Conservation (phyloP, 495 filamentous ascomycete genomes). For the Cercophora samala region DNA sequence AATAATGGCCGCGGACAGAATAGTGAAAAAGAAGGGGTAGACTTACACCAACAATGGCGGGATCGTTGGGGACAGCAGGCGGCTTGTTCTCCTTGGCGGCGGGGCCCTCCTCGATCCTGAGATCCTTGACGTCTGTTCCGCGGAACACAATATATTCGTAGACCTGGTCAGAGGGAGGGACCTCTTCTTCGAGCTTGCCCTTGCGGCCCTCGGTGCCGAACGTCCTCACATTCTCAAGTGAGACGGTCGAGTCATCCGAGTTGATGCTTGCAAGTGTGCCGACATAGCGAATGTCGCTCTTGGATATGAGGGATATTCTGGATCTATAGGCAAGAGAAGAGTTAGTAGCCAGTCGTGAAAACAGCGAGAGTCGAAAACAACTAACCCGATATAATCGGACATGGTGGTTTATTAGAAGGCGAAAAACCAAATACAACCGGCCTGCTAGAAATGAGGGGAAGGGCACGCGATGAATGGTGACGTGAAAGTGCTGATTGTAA, state of each 20-base stretch:
- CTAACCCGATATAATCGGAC: slow-evolving; percentile 54
- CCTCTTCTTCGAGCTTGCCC: slow-evolving; percentile 71
- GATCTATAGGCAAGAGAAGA: slow-evolving; percentile 46
- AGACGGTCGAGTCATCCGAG: slow-evolving; percentile 92
- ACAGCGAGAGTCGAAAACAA: slow-evolving; percentile 9
- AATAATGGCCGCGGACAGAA: slow-evolving; percentile 24
- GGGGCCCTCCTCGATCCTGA: slow-evolving; percentile 80
- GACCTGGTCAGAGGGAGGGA: slow-evolving; percentile 73
- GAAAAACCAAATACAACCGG: slow-evolving; percentile 17
- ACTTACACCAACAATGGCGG: slow-evolving; percentile 97
- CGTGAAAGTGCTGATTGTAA: neutral
- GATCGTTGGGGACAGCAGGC: slow-evolving; percentile 85
- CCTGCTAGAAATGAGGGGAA: slow-evolving; percentile 6
- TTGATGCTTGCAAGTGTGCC: slow-evolving; percentile 97
- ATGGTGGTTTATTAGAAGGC: slow-evolving; percentile 25
- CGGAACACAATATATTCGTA: slow-evolving; percentile 99
- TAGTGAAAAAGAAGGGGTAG: neutral
- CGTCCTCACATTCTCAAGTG: slow-evolving; percentile 89
- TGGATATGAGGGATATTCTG: slow-evolving; percentile 87
- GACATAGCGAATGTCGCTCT: slow-evolving; percentile 96
- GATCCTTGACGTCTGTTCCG: slow-evolving; percentile 96
- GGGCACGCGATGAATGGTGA: neutral
- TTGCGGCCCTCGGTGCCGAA: slow-evolving; percentile 90
- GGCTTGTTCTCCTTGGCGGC: slow-evolving; percentile 65
- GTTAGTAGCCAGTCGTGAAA: slow-evolving; percentile 27